A percentile compares a stretch with the other conserved stretches of the same genome.
phyloP scores from a whole-genome alignment of 2,329 filamentous ascomycete genomes.

The Xylariaceae sp. region DNA sequence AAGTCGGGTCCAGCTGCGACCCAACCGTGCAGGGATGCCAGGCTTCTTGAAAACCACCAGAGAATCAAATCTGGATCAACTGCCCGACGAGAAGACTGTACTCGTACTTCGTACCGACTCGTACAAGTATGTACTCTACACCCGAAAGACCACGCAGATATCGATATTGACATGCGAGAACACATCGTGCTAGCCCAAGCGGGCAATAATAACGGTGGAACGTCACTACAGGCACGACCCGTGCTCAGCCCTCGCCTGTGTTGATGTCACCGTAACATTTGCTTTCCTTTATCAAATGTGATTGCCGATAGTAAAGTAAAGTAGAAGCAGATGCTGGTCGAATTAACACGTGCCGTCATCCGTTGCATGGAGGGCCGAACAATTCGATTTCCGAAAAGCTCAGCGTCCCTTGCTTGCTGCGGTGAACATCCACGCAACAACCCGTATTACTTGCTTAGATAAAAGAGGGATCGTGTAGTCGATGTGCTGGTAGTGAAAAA shows the following conservation, averaged over 20 bases:
- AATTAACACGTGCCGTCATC: neutral
- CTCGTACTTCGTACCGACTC: no score
- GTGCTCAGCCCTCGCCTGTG: neutral
- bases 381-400: neutral
- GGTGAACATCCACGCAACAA: neutral
- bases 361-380: neutral
- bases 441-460: no score
- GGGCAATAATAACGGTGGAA: constrained; percentile 6
- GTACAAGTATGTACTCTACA: no score
- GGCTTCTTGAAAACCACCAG: no score
- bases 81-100: no score
- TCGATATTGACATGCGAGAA: neutral
- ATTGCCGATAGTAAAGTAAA: neutral
- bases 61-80: no score
- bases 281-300: neutral
- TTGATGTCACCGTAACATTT: neutral
- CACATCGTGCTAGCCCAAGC: constrained; percentile 9
- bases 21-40: no score
- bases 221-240: neutral
- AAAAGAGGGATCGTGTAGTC: no score
- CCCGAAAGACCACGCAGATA: neutral
- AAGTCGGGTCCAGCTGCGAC: no score
- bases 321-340: neutral
- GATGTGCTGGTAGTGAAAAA: no score
- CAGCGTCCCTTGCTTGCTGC: neutral